Evolutionary conservation across 2,329 filamentous ascomycete genomes (phyloP), one percentile per base, ranked within the genome.

Genomic region (Diaporthe eres): DNA sequence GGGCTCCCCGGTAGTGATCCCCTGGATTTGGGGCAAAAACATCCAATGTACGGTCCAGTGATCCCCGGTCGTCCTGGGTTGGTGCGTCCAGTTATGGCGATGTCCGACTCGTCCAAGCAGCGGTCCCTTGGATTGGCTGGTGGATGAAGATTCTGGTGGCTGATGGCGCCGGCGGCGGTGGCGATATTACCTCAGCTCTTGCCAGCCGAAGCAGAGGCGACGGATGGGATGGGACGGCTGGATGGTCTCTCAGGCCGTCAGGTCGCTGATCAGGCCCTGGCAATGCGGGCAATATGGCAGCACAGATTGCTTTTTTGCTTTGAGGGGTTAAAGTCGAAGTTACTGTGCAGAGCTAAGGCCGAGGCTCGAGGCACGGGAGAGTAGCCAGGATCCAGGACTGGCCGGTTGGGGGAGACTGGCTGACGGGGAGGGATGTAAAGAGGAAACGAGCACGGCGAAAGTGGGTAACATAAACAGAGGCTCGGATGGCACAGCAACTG

Each of bases 401-500:
- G 58, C 60, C 37, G 37, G 58, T 55, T 22, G 53, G 71, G 58
- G 19, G 39, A 31, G 22, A 49, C 22, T 22, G 44, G 34, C 25
- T 22, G 44, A n/a, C 49, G 31, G 58, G 71, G 49, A 71, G 71
- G 25, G 37, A 53, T 19, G 61, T 25, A 25, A 44, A 76, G 72
- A 74, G 75, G 53, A 39, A 74, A 72, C 70, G 31, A 60, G 25
- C 53, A 19, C 55, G 49, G 61, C 49, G 37, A 42, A 37, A 37
- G 73, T 73, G 60, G 68, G 65, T 77, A 74, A 49, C 42, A 57
- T 58, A 68, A 63, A 51, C 61, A 73, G 71, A 65, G 47, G 58
- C 58, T 47, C 58, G 63, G 68, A 74, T 77, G 75, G 72, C 79
- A 79, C 77, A 77, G 75, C 78, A 80, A 81, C 75, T 72, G 72